These are phyloP conservation scores for Chalara sp. DNA, from an alignment of 2,329 filamentous ascomycete species.

Conservation along the genomic window DNA sequence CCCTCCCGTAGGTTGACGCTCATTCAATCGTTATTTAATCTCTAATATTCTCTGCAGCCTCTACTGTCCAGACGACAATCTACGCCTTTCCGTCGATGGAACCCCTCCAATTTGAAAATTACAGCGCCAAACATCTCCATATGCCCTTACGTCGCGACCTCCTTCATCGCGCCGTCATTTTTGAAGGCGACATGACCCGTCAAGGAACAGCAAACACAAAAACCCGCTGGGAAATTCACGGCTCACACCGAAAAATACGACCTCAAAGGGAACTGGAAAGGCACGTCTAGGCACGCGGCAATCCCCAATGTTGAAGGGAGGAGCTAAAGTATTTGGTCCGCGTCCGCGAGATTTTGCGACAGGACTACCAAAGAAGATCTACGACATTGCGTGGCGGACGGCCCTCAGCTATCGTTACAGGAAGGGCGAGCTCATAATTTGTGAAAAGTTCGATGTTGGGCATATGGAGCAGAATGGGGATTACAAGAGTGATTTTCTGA, in stretches of 20 bases:
- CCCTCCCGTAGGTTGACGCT: too few relatives aligned
- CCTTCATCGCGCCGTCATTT: constrained; percentile 85
- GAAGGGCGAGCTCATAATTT: constrained; percentile 78
- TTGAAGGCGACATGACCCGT: constrained; percentile 82
- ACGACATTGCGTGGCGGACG: constrained; percentile 92
- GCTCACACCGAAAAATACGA: constrained; percentile 73
- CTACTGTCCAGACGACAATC: constrained; percentile 73
- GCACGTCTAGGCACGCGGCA: constrained; percentile 78
- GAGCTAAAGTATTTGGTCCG: constrained; percentile 86
- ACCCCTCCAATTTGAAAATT: constrained; percentile 69
- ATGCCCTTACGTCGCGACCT: constrained; percentile 86
- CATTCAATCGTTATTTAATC: too few relatives aligned
- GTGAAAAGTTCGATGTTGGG: constrained; percentile 41
- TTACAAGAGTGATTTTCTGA: constrained; percentile 8
- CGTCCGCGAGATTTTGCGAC: constrained; percentile 88
- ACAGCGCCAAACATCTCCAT: constrained; percentile 74
- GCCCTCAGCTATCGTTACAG: constrained; percentile 88
- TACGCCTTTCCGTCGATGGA: constrained; percentile 88
- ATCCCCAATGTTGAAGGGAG: constrained; percentile 74
- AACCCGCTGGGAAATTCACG: constrained; percentile 75
- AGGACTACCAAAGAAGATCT: constrained; percentile 77
- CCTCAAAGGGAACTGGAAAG: constrained; percentile 75
- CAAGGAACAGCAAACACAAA: constrained; percentile 81
- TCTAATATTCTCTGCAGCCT: constrained; percentile 31
- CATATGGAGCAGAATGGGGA: too few relatives aligned